Base-by-base conservation (phyloP, 176 grass and related monocot species). In the Chrysopogon serrulatus region DNA sequence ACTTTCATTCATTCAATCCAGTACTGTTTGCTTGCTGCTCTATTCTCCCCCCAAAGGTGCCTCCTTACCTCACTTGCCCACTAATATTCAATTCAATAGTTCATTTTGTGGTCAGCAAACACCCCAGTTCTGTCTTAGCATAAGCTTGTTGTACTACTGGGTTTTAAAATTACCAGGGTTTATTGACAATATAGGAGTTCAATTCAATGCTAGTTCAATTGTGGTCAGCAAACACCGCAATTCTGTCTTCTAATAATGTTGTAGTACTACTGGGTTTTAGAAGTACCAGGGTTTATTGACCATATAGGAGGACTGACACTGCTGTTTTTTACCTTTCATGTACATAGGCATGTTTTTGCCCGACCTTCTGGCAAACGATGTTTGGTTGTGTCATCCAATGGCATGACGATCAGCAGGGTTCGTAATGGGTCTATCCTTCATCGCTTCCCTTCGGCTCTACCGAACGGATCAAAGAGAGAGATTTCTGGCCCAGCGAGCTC, bases 401-500 rank as follows among this genome's bases (percentile, higher is more conserved):
- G 90, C 68, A 72, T 87, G 11, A 98, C 93, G 1, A 82, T 95
- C 66, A 98, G 96, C 82, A 95, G 96, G 87, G 75, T 89, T 19
- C 86, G 93, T 17, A 98, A 95, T 0, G 91, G 96, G 10, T 90
- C 93, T 54, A 88, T 98, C 65, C 93, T 98, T 51, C 96, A 95
- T 73, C 82, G 83, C 6, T 98, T 98, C 85, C 96, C 96, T 64
- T 98, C 59, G 54, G 90, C 76, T 11, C 79, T 98, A n/a, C 96
- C 96, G 26, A 98, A 89, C 39, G 96, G 96, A 51, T 86, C 96
- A 15, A 95, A 86, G 86, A 92, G 77, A 82, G 91, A 91, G 43
- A 86, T 83, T 42, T 98, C 93, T 26, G 93, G 96, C 3, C 83
- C 93, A 45, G 88, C 96, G 65, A 91, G 85, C 67, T 62, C 59